Evolutionary conservation across 1,139 yeast species (phyloP).

Genomic region (Diutina catenulata): DNA sequence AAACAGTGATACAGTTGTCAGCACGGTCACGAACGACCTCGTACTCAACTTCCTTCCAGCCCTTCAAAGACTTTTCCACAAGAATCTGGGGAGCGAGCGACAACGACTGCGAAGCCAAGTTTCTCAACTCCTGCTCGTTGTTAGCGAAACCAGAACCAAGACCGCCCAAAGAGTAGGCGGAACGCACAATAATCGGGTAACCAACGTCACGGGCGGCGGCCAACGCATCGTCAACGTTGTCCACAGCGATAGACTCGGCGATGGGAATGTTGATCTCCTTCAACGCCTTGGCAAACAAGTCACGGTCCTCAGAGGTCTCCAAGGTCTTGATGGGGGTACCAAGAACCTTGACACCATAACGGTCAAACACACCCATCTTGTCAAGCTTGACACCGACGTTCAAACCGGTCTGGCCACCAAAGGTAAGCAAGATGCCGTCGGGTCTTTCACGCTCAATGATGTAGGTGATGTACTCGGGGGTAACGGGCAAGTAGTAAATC

Average conservation of each 20-base stretch:
- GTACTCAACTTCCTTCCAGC: constrained; percentile 98
- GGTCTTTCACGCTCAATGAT: constrained; percentile 94
- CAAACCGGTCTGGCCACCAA: constrained; percentile 97
- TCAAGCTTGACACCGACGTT: constrained; percentile 93
- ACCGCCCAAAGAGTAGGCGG: constrained; percentile 97
- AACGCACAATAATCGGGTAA: constrained; percentile 94
- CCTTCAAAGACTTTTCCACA: constrained; percentile 93
- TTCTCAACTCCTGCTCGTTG: constrained; percentile 69
- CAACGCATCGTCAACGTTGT: constrained; percentile 84
- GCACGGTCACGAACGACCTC: constrained; percentile 97
- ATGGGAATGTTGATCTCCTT: constrained; percentile 90
- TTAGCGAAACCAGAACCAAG: constrained; percentile 95
- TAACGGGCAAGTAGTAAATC: constrained; percentile 89
- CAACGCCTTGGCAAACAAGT: constrained; percentile 85
- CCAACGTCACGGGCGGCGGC: constrained; percentile 79
- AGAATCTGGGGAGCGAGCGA: constrained; percentile 89
- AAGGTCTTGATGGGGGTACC: constrained; percentile 95
- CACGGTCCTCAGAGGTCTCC: constrained; percentile 96
- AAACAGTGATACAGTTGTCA: constrained; percentile 95
- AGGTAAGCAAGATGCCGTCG: constrained; percentile 87
- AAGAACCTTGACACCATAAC: constrained; percentile 84
- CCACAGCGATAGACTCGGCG: constrained; percentile 94
- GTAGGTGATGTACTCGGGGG: constrained; percentile 89
- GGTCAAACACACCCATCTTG: constrained; percentile 83
- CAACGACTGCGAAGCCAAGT: constrained; percentile 79